phyloP scores from a whole-genome alignment of 2,329 filamentous ascomycete genomes.

The Sphaerulina vaccinii region DNA sequence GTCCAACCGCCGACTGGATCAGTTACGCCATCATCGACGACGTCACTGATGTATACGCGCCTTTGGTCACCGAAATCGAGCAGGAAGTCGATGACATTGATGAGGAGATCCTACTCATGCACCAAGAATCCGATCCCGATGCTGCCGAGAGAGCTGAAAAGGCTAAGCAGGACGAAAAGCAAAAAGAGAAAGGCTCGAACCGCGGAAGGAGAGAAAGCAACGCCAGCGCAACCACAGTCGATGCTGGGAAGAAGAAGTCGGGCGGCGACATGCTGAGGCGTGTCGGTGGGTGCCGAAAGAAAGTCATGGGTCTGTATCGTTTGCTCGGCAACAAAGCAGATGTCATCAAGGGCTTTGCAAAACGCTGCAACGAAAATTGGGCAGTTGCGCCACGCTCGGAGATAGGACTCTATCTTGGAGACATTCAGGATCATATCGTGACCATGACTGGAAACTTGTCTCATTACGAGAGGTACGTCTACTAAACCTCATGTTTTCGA shows the following conservation, averaged over 20 bases:
- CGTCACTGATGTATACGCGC: constrained; percentile 93
- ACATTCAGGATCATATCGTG: constrained; percentile 98
- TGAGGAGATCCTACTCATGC: constrained; percentile 80
- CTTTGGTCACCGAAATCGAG: constrained; percentile 88
- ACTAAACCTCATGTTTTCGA: background rate
- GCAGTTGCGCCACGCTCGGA: constrained; percentile 91
- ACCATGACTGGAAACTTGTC: constrained; percentile 97
- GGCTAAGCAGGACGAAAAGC: constrained; percentile 31
- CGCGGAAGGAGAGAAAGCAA: constrained; percentile 28
- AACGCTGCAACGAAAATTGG: constrained; percentile 97
- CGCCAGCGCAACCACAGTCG: constrained; percentile 31
- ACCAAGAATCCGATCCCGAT: constrained; percentile 54
- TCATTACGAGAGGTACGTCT: constrained; percentile 87
- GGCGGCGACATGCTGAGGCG: constrained; percentile 83
- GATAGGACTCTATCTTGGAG: constrained; percentile 94
- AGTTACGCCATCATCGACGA: constrained; percentile 98
- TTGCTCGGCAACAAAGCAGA: constrained; percentile 95
- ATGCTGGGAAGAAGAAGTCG: constrained; percentile 42
- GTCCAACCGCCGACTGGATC: constrained; percentile 94
- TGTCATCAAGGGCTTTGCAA: constrained; percentile 98
- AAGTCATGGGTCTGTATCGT: constrained; percentile 93
- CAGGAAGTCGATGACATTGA: constrained; percentile 97
- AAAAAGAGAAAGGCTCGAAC: constrained; percentile 14
- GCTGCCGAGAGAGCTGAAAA: constrained; percentile 27
- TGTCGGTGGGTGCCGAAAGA: constrained; percentile 92